phyloP scores from a whole-genome alignment of 306 rosid species.

The Dryas drummondii region DNA sequence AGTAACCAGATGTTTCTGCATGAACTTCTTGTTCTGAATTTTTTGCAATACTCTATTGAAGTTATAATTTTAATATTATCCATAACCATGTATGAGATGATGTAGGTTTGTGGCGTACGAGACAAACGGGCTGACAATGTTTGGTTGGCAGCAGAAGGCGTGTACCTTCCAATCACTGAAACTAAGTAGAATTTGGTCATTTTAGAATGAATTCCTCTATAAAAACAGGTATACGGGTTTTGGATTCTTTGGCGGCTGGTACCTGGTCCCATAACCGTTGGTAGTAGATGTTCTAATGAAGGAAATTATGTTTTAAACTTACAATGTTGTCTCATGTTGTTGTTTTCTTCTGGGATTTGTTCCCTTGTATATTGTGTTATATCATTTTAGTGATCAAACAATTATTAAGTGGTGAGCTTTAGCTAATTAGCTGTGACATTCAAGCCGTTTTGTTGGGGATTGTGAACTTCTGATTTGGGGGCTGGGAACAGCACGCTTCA shows the following conservation, averaged over 20 bases:
- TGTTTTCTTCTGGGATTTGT: not conserved
- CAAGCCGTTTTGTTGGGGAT: too few relatives aligned
- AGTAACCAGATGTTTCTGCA: not conserved
- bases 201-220: slow-evolving; percentile 18
- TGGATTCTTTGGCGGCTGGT: slow-evolving; percentile 30
- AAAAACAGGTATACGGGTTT: slow-evolving; percentile 37
- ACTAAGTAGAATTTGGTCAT: slow-evolving; percentile 51
- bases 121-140: slow-evolving; percentile 90
- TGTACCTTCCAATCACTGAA: slow-evolving; percentile 75
- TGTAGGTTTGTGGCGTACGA: slow-evolving; percentile 79
- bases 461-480: too few relatives aligned
- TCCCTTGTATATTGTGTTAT: not conserved
- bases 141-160: slow-evolving; percentile 98
- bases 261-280: slow-evolving; percentile 25
- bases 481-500: too few relatives aligned
- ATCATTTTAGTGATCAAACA: not conserved
- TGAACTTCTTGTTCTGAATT: not conserved
- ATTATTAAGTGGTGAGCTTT: not conserved
- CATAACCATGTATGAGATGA: not conserved
- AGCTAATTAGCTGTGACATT: too few relatives aligned
- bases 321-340: slow-evolving; percentile 14
- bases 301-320: slow-evolving; percentile 24
- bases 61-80: not conserved
- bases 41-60: not conserved
- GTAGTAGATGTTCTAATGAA: slow-evolving; percentile 27